phyloP scores from a whole-genome alignment of 352 stramenopile genomes.

The Lagenidium giganteum region DNA sequence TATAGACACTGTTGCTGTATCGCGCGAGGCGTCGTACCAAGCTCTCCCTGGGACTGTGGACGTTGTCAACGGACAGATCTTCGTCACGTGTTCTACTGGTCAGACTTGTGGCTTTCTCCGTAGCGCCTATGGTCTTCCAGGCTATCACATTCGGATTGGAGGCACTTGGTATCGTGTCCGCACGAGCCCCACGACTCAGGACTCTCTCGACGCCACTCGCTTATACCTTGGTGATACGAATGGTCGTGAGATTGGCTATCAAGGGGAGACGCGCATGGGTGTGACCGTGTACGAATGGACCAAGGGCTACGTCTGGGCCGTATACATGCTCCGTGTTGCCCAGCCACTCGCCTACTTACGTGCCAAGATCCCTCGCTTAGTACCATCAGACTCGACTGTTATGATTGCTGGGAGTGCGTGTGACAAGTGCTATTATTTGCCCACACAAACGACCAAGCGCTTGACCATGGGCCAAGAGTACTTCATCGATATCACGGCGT shows the following conservation, averaged over 20 bases:
- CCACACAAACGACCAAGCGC: slow-evolving; percentile 43
- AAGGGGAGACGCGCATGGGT: slow-evolving; percentile 24
- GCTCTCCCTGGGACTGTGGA: slow-evolving; percentile 44
- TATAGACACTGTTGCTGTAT: slow-evolving; percentile 49
- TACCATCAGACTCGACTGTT: slow-evolving; percentile 35
- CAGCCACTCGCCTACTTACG: slow-evolving; percentile 35
- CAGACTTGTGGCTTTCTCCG: slow-evolving; percentile 48
- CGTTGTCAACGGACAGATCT: slow-evolving; percentile 51
- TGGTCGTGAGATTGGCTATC: slow-evolving; percentile 48
- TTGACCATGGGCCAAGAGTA: slow-evolving; percentile 70
- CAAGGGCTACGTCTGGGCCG: slow-evolving; percentile 64
- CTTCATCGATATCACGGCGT: slow-evolving; percentile 69
- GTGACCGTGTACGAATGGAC: slow-evolving; percentile 65
- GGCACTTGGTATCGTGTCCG: slow-evolving; percentile 70
- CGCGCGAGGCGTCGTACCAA: slow-evolving; percentile 38
- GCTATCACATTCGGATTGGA: slow-evolving; percentile 44
- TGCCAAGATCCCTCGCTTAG: slow-evolving; percentile 50
- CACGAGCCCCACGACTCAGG: slow-evolving; percentile 31
- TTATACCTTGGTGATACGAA: slow-evolving; percentile 66
- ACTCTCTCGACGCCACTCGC: slow-evolving; percentile 25
- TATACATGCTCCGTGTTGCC: slow-evolving; percentile 42
- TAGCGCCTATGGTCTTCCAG: slow-evolving; percentile 53
- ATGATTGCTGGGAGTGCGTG: slow-evolving; percentile 35
- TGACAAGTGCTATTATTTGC: slow-evolving; percentile 67
- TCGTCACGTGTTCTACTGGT: slow-evolving; percentile 39